phyloP scores from a whole-genome alignment of 1,284 basidiomycete species.

The Trichosporon coremiiforme region DNA sequence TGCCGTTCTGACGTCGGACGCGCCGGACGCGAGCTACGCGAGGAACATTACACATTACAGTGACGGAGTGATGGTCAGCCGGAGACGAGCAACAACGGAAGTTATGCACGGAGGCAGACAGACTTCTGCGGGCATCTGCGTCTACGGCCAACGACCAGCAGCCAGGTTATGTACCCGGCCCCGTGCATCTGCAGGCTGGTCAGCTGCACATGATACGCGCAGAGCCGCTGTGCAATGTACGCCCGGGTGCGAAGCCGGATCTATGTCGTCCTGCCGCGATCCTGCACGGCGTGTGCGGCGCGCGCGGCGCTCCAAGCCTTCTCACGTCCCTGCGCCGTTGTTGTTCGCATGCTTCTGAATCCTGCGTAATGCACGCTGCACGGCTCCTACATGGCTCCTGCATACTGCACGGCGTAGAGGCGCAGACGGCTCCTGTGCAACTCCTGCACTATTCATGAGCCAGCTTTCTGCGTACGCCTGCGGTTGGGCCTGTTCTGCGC shows the following conservation, averaged over 20 bases:
- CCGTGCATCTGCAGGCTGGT: not conserved
- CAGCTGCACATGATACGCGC: not conserved
- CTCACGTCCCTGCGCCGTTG: too few species aligned
- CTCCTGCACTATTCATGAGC: constrained; percentile 2
- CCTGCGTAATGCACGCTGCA: too few species aligned
- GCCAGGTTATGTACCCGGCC: not conserved
- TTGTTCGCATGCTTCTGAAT: too few species aligned
- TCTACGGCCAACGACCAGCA: too few species aligned
- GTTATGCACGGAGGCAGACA: not conserved
- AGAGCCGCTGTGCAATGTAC: too few species aligned
- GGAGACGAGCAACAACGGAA: not conserved
- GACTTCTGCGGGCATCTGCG: not conserved
- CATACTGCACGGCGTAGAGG: too few species aligned
- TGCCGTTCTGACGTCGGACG: too few species aligned
- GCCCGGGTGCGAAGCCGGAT: not conserved
- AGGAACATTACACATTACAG: too few species aligned
- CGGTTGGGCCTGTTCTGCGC: not conserved
- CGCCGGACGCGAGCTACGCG: too few species aligned
- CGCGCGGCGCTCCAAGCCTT: not conserved
- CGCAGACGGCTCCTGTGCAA: too few species aligned
- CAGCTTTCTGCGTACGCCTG: not conserved
- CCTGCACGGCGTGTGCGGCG: not conserved
- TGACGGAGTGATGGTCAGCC: not conserved
- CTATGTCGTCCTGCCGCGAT: not conserved
- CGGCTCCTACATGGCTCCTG: too few species aligned